Evolutionary conservation across 2,329 filamentous ascomycete genomes (phyloP).

Genomic region (Coniochaeta hoffmannii): DNA sequence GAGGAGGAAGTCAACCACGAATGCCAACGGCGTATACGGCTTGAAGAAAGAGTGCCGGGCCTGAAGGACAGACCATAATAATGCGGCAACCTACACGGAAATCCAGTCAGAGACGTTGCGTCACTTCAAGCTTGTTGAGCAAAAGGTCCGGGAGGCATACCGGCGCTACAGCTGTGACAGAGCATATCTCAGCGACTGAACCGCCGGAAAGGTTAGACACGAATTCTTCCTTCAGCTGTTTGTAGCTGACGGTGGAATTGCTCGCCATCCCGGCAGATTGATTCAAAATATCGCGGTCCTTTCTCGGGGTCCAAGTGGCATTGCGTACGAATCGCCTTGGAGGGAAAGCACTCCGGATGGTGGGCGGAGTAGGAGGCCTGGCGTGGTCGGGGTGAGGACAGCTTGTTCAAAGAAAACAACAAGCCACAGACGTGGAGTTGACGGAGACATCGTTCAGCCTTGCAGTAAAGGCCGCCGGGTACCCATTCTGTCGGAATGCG

Average conservation of each 20-base stretch:
- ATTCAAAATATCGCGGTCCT: neutral
- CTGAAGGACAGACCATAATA: slow-evolving; percentile 87
- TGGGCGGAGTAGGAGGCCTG: neutral
- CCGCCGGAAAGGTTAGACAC: slow-evolving; percentile 88
- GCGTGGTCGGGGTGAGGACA: neutral
- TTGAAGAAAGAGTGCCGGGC: slow-evolving; percentile 77
- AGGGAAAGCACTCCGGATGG: neutral
- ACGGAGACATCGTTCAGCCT: neutral
- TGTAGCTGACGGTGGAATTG: slow-evolving; percentile 55
- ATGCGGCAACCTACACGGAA: slow-evolving; percentile 58
- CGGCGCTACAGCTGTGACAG: slow-evolving; percentile 75
- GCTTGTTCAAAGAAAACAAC: neutral
- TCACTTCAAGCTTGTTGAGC: neutral
- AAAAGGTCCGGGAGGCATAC: slow-evolving; percentile 43
- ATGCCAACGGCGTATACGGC: slow-evolving; percentile 60
- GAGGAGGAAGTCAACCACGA: slow-evolving; percentile 76
- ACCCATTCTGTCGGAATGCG: neutral
- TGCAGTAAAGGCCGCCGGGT: neutral
- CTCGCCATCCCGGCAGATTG: slow-evolving; percentile 8
- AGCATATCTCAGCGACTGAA: slow-evolving; percentile 76
- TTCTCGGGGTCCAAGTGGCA: neutral
- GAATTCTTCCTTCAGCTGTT: slow-evolving; percentile 88
- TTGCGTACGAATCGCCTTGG: neutral
- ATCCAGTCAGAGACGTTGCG: slow-evolving; percentile 7
- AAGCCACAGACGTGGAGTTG: neutral